Conservation (phyloP, 192 early-diverging fungal species). For the Backusella parvicylindrica region DNA sequence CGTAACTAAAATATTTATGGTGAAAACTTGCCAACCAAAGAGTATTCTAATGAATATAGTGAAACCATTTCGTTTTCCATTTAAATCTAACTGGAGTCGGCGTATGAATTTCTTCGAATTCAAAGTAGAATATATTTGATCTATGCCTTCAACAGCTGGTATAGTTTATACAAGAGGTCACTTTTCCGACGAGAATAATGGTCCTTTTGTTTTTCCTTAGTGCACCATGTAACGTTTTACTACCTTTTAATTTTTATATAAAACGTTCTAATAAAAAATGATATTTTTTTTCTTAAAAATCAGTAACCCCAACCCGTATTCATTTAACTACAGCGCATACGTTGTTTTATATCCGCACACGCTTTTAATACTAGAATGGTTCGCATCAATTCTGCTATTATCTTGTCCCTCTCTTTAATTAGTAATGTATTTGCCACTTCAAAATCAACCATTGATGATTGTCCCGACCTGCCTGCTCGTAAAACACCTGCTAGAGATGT, state of each 20-base stretch:
- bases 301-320: background rate
- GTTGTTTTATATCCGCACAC: background rate
- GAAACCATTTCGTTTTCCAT: background rate
- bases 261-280: background rate
- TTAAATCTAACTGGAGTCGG: background rate
- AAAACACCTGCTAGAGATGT: constrained; percentile 23
- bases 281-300: background rate
- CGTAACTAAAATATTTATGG: background rate
- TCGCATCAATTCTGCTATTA: background rate
- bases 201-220: background rate
- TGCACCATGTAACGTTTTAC: background rate
- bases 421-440: background rate
- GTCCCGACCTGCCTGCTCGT: constrained; percentile 42
- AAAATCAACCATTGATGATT: constrained; percentile 1
- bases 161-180: background rate
- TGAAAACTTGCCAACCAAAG: background rate
- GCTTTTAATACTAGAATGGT: background rate
- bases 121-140: background rate
- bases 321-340: background rate
- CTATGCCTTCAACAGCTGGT: background rate
- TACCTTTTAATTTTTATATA: background rate
- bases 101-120: background rate
- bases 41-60: background rate
- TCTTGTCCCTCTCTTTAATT: background rate
- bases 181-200: background rate